A percentile compares a stretch with the other conserved stretches of the same genome.
Conservation (phyloP, 2,329 filamentous ascomycete genomes). For the Calonectria ilicicola region DNA sequence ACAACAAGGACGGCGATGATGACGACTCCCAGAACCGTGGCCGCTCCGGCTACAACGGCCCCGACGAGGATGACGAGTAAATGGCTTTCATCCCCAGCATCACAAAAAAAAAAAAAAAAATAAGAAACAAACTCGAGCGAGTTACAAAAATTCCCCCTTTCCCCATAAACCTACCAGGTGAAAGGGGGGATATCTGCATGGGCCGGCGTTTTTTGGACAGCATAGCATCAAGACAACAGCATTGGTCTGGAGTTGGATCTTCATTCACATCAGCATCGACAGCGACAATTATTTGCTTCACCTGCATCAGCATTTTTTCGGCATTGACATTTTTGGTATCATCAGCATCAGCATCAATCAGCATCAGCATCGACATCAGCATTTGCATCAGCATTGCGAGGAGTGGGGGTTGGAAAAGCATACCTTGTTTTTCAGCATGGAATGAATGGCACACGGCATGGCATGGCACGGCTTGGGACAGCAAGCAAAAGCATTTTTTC, state of each 20-base stretch:
- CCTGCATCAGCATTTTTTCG: constrained; percentile 9
- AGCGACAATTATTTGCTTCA: neutral
- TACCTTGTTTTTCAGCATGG: constrained; percentile 7
- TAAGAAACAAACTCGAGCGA: neutral
- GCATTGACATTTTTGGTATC: constrained; percentile 1
- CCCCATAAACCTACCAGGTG: neutral
- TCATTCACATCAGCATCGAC: constrained; percentile 14
- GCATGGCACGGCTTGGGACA: constrained; percentile 18
- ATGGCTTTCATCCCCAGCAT: neutral
- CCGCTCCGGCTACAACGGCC: constrained; percentile 59
- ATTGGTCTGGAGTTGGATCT: constrained; percentile 32
- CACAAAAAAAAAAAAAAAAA: no score
- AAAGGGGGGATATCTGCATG: constrained; percentile 28
- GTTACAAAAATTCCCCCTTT: neutral
- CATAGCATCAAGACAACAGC: constrained; percentile 8
- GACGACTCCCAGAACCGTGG: constrained; percentile 51
- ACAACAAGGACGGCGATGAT: constrained; percentile 43
- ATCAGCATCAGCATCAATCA: neutral
- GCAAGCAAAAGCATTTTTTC: constrained; percentile 4
- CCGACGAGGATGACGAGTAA: constrained; percentile 48
- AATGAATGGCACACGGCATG: constrained; percentile 21
- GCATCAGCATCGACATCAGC: constrained; percentile 1
- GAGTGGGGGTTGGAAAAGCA: constrained; percentile 27
- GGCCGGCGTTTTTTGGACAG: constrained; percentile 31
- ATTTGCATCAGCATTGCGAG: constrained; percentile 21